Base-by-base conservation (phyloP, 2,329 filamentous ascomycete species). In the Aspergillus neoniger region DNA sequence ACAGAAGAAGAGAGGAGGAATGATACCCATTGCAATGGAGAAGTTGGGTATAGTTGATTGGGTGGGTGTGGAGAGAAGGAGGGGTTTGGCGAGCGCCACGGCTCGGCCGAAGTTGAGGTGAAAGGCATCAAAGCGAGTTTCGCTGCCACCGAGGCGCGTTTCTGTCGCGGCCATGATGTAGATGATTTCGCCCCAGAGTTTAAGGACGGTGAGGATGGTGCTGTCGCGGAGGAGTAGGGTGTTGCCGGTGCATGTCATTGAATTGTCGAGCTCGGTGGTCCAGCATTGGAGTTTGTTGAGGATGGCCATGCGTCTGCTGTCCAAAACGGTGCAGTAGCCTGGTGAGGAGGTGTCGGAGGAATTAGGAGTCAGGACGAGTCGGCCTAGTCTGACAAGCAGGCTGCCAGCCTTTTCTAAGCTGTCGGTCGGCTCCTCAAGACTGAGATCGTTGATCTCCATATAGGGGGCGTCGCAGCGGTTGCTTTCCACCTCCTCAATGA, bases 1-100 rank as follows among this genome's bases (percentile, higher is more conserved):
- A 19, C 70, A 66, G 57, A 73, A 69, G 64, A 72, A 75, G 9
- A 76, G 65, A 10, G 74, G 72, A 21, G 72, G 66, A 5, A 74
- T 67, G n/a, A 76, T 57, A 4, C 72, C 73, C 21, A 70, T 65
- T 23, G 70, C 67, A 60, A 75, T 59, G 14, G 62, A 63, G 43
- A 67, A 67, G 8, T 56, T 60, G 1, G 63, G 61, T 3, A 57
- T 41, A 2, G 17, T 28, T 12, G 47, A 50, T 19, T 50, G 7
- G 8, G 25, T 9, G 3, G 47, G 25, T 4, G 23, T 17, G 47
- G 47, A 28, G 4, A 50, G 10, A 1, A 50, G 25, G n/a, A 50
- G 47, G 14, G 19, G 32, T 12, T 50, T 30, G 4, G 47, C 47
- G 8, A 50, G 47, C 8, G 47, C 47, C 3, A 50, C 47, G 2